Base-by-base conservation (phyloP, 2,329 filamentous ascomycete genomes). In the Colletotrichum navitas region DNA sequence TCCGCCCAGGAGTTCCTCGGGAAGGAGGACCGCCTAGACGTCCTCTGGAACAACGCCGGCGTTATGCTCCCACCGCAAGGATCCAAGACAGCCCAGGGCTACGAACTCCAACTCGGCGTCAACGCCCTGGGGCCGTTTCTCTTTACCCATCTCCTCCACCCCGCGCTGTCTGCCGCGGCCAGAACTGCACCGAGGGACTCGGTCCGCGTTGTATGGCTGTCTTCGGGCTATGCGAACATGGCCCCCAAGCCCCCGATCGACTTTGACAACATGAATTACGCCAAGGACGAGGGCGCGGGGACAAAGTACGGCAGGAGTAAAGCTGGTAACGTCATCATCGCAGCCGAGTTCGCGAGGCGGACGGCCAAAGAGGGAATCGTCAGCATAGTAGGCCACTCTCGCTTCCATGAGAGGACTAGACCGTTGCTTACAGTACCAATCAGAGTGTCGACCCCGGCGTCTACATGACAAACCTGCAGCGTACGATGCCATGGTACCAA, bases 11-110 rank as follows among this genome's bases (percentile, higher is more conserved):
- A 59, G 21, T 79, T 79, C 60, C 72, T 77, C 10, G 66, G 59
- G 1, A 72, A 74, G 55, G 77, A 79, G 65, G 70, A 39, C 36
- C 73, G 79, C 7, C 72, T 84, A 3, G 79, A 84, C 72, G 79
- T 82, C 7, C 71, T 84, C 39, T 79, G 80, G 70, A 80, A 84
- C 73, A 84, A 84, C 74, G 83, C 83, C 0, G 82, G 78, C 6
- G 76, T 83, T 41, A 83, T 83, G 81, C 71, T 74, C 2, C 78
- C 80, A 1, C 81, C 81, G 0, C 64, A 74, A 6, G 80, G 80
- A 5, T 80, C 78, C 59, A 80, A 78, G 68, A 79, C 80, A 24
- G 76, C 77, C 11, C 79, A 80, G 70, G 77, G 78, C 29, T 76
- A 78, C 64, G 79, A 80, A 71, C 73, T 79, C 34, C 78, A 80